Evolutionary conservation across 2,329 filamentous ascomycete genomes (phyloP), one percentile per base, ranked within the genome.

Genomic region (Colletotrichum sp.): DNA sequence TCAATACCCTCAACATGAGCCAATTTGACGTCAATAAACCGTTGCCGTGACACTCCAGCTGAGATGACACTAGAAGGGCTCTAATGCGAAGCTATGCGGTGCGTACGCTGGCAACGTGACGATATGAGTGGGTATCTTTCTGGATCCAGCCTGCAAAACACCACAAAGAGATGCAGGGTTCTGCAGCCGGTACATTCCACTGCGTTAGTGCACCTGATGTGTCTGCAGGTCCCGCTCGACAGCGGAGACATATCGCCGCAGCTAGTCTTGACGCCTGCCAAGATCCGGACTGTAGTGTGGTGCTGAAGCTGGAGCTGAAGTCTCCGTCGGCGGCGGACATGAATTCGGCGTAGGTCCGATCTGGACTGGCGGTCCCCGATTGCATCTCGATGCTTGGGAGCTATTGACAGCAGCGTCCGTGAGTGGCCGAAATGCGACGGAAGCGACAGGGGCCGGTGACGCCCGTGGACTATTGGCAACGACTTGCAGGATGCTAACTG

Each of bases 131-230:
- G 36, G 15, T 36, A 30, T 59, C 30, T 9, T 30, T 65, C 28
- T 18, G 44, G 36, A 10, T 30, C 26, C n/a, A 49, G 44, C 36
- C 36, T 72, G 62, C 52, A 39, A 30, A 55, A 30, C 36, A 72
- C 34, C 18, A 63, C 67, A 72, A 57, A 57, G 69, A 24, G 44
- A 64, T n/a, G 69, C 69, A 72, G 73, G 73, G 73, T 49, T 71
- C 69, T 66, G 68, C 49, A 52, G 30, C 16, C 32, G 30, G 73
- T 32, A 30, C 32, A 32, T n/a, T 55, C 44, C 73, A 63, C 67
- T 68, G 57, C 32, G 49, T 57, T 36, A 24, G 24, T 66, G 59
- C 59, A 32, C 44, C 34, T 63, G 26, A 49, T 63, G 60, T 71
- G 69, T 62, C 72, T 67, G 72, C 52, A 71, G 60, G 39, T 73